Base-by-base conservation (phyloP, 1,139 yeast genomes). In the Entelexis sorbosivorans region DNA sequence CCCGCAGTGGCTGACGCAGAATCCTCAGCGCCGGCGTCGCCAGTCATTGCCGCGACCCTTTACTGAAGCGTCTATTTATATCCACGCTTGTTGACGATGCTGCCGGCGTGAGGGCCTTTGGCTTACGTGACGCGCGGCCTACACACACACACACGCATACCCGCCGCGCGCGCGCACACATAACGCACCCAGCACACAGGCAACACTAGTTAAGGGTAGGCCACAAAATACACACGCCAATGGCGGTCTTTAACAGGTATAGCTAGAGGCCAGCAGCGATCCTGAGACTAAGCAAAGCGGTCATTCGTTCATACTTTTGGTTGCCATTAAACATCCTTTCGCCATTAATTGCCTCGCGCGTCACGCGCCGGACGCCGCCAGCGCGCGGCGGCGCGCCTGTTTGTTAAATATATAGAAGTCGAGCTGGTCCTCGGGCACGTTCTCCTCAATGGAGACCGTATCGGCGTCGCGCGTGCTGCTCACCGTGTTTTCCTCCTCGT, bases 381-480 rank as follows among this genome's bases (percentile, higher is more conserved):
- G 49, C 32, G 45, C 57, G 16, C 50, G 49, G 5, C 61, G 43
- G 6, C 60, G 53, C 9, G 60, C 61, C 28, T 44, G 55, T 32
- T 56, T 57, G 39, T 50, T 58, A 54, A 58, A 58, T 7, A 58
- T 44, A 19, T 58, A 55, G 43, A 56, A 58, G 43, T 58, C 61
- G 22, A 55, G 51, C 40, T 57, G 57, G 28, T 58, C 61, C 22
- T 52, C 57, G 7, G 56, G 52, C 10, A 58, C 42, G 31, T 52
- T 52, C 26, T 58, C 61, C 35, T 57, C 60, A 14, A 56, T 43
- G 1, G 60, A 58, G 8, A 58, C 50, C 11, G 53, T 43, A 29
- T 58, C 60, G n/a, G 47, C 44, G 42, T 54, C 57, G 10, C 47
- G 52, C 29, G 20, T 17, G n/a, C 29, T 42, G 35, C 34, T 33